These are phyloP conservation scores for Bryoerythrophyllum caledonicum DNA, from an alignment of 225 moss, liverwort and hornwort genomes.

Conservation along the genomic window DNA sequence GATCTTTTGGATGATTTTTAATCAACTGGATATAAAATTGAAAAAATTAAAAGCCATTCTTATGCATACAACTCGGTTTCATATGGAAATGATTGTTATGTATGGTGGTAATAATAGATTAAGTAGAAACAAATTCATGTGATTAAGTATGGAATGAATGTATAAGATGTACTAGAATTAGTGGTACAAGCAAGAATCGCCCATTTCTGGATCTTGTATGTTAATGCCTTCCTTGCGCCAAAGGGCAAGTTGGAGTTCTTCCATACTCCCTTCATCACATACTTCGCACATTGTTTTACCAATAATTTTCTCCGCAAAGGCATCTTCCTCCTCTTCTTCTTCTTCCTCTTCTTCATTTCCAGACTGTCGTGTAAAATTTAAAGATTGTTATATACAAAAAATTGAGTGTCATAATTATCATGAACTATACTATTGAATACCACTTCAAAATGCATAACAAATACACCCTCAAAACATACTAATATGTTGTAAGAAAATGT, in stretches of 20 bases:
- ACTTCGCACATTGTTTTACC: constrained; percentile 79
- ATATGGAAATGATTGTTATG: not conserved
- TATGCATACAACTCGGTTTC: no score
- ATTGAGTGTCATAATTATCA: no score
- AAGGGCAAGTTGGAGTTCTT: constrained; percentile 56
- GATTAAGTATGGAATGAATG: not conserved
- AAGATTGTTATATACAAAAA: no score
- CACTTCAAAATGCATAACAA: no score
- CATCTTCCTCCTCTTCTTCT: constrained; percentile 27
- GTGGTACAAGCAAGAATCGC: constrained; percentile 71
- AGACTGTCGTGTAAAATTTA: not conserved
- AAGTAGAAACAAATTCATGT: no score
- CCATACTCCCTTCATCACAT: constrained; percentile 58
- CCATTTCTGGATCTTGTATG: constrained; percentile 57
- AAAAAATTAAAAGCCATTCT: not conserved
- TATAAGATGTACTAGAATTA: not conserved
- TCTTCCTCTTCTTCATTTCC: no score
- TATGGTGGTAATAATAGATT: not conserved
- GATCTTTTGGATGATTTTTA: no score
- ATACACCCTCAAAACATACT: no score
- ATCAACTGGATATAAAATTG: not conserved
- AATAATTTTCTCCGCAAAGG: constrained; percentile 58
- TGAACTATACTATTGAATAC: no score
- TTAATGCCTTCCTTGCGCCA: constrained; percentile 53
- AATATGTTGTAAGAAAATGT: not conserved